Evolutionary conservation across 106 monocot species (phyloP), one percentile per base, ranked within the genome.

Genomic region (Dendrobium huoshanense): DNA sequence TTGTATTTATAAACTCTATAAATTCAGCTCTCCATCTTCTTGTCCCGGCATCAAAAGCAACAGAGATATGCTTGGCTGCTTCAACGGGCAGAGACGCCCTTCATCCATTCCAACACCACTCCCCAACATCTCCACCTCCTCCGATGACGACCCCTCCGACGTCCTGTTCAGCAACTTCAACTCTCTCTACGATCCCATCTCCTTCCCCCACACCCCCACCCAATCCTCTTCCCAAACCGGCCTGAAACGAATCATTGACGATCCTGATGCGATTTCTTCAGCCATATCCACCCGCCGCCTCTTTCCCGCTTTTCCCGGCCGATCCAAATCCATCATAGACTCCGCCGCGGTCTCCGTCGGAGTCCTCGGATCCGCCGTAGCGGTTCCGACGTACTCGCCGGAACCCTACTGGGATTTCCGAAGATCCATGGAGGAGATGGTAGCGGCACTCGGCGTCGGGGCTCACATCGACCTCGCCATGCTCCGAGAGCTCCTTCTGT

Each of bases 361-460:
- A 76, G 18, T 77, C 80, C 29, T 72, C 48, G 20, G 58, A 55
- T 27, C 76, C 73, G 77, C 43, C 65, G 87, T 83, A 25, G 87
- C 89, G 70, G 87, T 89, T 58, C 85, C 83, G 22, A 89, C 84
- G 29, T 79, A 84, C 85, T 87, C 92, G 15, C 87, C 89, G 44
- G 89, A 92, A 76, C 92, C 92, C 41, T 84, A 88, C 80, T 47
- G 15, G 73, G 92, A 92, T 45, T 92, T 92, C 87, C 81, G 83
- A 45, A 80, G 72, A 55, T 92, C 92, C 27, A 89, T 92, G 88
- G 92, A 89, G 85, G 92, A 92, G 84, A 92, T 89, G 87, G 87
- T 84, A 61, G 82, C 79, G 55, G 87, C 89, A 19, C 80, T 92
- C 22, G 80, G 86, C 58, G 79, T 86, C 41, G 17, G 77, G 25